Evolutionary conservation across 139 green algal species (phyloP).

Genomic region (Gonium pectorale): DNA sequence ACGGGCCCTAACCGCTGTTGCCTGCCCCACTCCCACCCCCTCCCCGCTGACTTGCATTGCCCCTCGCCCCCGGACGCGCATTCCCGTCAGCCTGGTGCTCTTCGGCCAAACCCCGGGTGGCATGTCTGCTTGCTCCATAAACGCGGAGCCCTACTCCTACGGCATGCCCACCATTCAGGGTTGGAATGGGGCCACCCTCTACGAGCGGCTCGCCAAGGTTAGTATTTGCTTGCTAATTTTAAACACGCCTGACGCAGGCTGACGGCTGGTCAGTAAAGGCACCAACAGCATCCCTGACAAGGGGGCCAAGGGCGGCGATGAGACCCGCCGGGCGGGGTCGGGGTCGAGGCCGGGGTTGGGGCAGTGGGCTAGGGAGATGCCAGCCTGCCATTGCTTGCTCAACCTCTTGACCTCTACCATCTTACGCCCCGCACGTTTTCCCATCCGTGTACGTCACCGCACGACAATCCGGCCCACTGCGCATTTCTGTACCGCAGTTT

Average conservation of each 20-base stretch:
- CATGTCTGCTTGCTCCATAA: not conserved
- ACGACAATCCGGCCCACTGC: not conserved
- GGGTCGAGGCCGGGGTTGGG: no score
- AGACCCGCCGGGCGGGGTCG: not conserved
- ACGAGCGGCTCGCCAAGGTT: constrained; percentile 11
- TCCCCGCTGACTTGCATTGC: no score
- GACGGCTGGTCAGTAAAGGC: not conserved
- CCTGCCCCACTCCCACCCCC: not conserved
- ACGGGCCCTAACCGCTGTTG: not conserved
- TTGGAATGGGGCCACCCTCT: not conserved
- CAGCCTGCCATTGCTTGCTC: not conserved
- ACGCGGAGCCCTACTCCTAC: not conserved
- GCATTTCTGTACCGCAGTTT: not conserved
- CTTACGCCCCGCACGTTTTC: not conserved
- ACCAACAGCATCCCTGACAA: not conserved
- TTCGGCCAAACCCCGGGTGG: not conserved
- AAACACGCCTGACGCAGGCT: not conserved
- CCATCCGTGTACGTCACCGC: no score
- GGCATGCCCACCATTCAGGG: not conserved
- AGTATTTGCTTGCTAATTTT: not conserved
- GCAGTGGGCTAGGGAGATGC: not conserved
- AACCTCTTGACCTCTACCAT: not conserved
- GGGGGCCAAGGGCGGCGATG: not conserved
- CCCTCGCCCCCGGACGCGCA: no score
- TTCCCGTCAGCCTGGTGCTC: not conserved